Base-by-base conservation (phyloP, 2,329 filamentous ascomycete species). In the Phaeosphaeriaceae sp. region DNA sequence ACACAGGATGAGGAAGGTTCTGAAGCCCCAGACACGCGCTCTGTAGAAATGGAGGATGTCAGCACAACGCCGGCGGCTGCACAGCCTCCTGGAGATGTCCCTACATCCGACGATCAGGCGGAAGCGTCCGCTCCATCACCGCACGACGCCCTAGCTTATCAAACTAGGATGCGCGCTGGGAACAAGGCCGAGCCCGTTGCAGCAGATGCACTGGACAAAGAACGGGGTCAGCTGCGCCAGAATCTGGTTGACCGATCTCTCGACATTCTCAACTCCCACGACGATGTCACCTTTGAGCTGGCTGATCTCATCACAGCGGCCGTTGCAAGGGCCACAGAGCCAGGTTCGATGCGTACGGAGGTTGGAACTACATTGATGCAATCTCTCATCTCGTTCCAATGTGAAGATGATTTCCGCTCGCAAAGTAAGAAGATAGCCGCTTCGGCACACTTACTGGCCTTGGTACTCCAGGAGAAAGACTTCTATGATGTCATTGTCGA, bases 191-290 rank as follows among this genome's bases (percentile, higher is more conserved):
- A 80, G 2, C 75, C 77, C 52, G 76, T 88, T 31, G 90, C 91
- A 0, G 84, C 93, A 56, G 91, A 97, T 57, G 90, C 93, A 63
- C 82, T 99, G 7, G 91, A 97, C 61, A 85, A 86, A 33, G 86
- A 91, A 74, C 88, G 95, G 47, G 83, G 85, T 4, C 85, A 83
- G n/a, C 82, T 98, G 42, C 87, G 92, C 41, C 83, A 87, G 20
- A 89, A 91, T 55, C 79, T 98, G 54, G 93, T 98, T 58, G 93
- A 97, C 68, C 90, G 92, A 57, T 96, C 91, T 64, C 82, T 99
- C 21, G 93, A 97, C 69, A 88, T 98, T 33, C 88, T 99, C 53
- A 91, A 94, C 74, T 89, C 90, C 40, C 93, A 98, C 67, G 89
- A 93, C 15, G 89, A 91, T 66, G 88, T 94, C 11, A 96, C 95